Conservation (phyloP, 768 basidiomycete genomes). For the Leccinum ochraceum region DNA sequence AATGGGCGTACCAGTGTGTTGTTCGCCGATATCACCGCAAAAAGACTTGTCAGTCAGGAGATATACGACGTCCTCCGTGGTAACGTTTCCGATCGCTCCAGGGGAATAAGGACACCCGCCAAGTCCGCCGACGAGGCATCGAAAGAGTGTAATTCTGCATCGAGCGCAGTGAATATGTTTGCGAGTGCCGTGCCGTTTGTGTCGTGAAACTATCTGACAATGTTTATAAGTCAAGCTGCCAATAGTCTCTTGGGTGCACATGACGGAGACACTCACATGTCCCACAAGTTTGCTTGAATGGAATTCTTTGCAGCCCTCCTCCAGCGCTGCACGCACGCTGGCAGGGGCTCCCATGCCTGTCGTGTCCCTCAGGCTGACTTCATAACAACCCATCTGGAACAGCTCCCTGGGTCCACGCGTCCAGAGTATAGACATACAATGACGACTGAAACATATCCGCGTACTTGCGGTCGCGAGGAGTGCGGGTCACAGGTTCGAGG, state of each 20-base stretch:
- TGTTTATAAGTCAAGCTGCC: background rate
- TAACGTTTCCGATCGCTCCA: no score
- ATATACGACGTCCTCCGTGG: no score
- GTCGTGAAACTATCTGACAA: slow-evolving; percentile 70
- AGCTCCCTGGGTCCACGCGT: no score
- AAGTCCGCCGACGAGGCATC: slow-evolving; percentile 84
- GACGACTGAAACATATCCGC: no score
- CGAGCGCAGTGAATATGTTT: slow-evolving; percentile 71
- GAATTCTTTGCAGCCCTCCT: slow-evolving; percentile 63
- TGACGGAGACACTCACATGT: slow-evolving; percentile 38
- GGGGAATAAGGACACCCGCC: slow-evolving; percentile 90
- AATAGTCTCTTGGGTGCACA: no score
- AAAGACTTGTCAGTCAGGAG: no score
- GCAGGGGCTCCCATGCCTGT: slow-evolving; percentile 38
- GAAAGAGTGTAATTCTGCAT: slow-evolving; percentile 75
- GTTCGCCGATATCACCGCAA: slow-evolving; percentile 54
- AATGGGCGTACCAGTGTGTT: slow-evolving; percentile 18
- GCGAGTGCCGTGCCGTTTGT: slow-evolving; percentile 83
- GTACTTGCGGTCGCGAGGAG: no score
- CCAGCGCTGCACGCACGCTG: slow-evolving; percentile 65
- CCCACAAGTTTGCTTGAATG: slow-evolving; percentile 70
- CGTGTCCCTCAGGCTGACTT: no score
- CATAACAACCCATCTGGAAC: no score
- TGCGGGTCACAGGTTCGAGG: no score
- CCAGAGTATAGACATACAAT: no score